Conservation (phyloP, 228 moss, liverwort and hornwort genomes). For the Sphagnum fallax region DNA sequence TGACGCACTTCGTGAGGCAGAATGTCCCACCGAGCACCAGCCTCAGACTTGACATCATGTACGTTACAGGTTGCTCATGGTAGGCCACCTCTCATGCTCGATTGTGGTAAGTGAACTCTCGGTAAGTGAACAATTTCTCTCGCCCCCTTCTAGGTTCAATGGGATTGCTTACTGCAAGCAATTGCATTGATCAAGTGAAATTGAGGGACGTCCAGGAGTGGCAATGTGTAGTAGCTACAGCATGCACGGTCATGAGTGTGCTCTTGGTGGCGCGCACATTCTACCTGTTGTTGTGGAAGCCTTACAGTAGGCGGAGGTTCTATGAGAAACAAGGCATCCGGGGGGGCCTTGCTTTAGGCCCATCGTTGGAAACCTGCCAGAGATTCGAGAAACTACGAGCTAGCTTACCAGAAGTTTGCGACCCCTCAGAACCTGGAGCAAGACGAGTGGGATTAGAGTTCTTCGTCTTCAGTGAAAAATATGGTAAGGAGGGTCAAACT, state of each 20-base stretch:
- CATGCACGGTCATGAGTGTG: not conserved
- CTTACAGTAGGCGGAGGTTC: not conserved
- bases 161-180: too few relatives aligned
- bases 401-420: not conserved
- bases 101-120: too few relatives aligned
- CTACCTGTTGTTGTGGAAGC: not conserved
- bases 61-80: too few relatives aligned
- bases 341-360: not conserved
- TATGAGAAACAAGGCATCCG: not conserved
- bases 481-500: not conserved
- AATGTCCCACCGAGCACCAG: too few relatives aligned
- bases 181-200: too few relatives aligned
- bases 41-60: too few relatives aligned
- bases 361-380: not conserved
- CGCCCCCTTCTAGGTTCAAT: too few relatives aligned
- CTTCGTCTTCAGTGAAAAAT: not conserved
- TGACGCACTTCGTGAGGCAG: too few relatives aligned
- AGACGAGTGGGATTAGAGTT: not conserved
- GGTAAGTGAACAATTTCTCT: too few relatives aligned
- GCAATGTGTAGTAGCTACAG: too few relatives aligned
- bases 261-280: not conserved
- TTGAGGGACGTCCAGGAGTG: too few relatives aligned
- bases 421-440: not conserved
- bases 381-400: not conserved
- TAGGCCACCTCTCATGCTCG: too few relatives aligned